Base-by-base conservation (phyloP, 1,284 basidiomycete species). In the Mycosarcoma mackinlayi region DNA sequence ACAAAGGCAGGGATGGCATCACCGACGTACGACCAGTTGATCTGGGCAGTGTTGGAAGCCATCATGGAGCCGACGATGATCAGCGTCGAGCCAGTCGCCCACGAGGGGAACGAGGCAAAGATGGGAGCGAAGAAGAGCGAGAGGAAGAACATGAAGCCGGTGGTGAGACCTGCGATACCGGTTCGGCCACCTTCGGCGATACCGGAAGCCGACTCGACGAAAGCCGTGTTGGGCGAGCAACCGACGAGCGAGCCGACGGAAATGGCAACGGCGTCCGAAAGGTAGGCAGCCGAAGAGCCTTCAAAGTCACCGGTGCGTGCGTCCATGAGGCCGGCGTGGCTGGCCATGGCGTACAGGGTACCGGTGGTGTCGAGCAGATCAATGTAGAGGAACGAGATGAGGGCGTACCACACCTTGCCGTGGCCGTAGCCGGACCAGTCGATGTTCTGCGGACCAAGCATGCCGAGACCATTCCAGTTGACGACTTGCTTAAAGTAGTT, bases 121-220 rank as follows among this genome's bases (percentile, higher is more conserved):
- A 94, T 91, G 4, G 92, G 92, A 11, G 92, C 88, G 77, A 94
- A 94, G 87, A 94, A 94, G 61, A 94, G 86, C 4, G 88, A 91
- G 58, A 94, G 84, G 83, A 94, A 91, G 87, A 94, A 94, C 77
- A 89, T 87, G 61, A 93, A 80, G 1, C 90, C 89, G 1, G 88
- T 88, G n/a, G 86, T 85, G 63, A 93, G 86, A 4, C 90, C 92
- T 0, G 92, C 91, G 57, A 94, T 85, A 41, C 93, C 92, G 0
- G 92, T 94, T 84, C 91, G 91, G 30, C 92, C 92, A 40, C 92
- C 92, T 86, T 94, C 92, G 85, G 83, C 77, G 61, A 80, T 83
- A 75, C 76, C 82, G 37, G 81, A 79, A 21, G 73, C 91, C 64
- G 89, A 90, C 84, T 93, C 92, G 74, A 94, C 89, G 84, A 90